phyloP scores from a whole-genome alignment of 306 rosid genomes.

The Betula pendula region DNA sequence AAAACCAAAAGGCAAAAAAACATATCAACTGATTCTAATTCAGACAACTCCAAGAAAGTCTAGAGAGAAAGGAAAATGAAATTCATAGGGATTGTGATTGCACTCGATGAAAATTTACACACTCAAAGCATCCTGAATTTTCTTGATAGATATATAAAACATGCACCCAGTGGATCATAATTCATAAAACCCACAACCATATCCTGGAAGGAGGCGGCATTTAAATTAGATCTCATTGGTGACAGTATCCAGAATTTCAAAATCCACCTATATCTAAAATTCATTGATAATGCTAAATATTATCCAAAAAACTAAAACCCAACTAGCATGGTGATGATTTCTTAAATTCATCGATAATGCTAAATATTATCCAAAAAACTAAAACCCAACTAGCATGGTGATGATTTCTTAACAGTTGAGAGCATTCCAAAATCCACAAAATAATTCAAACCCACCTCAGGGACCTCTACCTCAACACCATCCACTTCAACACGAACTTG shows the following conservation, averaged over 20 bases:
- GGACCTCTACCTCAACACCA: slow-evolving; percentile 97
- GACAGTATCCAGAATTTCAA: not conserved
- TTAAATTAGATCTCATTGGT: not conserved
- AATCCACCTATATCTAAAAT: not conserved
- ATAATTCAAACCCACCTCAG: slow-evolving; percentile 66
- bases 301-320: not conserved
- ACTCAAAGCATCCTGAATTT: not conserved
- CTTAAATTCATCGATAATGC: not conserved
- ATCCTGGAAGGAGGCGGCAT: not conserved
- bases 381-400: not conserved
- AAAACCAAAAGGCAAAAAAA: not conserved
- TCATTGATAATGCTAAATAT: not conserved
- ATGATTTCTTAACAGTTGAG: not conserved
- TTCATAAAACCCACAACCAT: not conserved
- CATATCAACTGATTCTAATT: not conserved
- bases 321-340: not conserved
- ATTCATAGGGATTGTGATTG: not conserved
- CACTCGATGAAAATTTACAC: not conserved
- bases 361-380: not conserved
- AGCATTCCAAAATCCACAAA: not conserved
- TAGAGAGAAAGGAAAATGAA: not conserved
- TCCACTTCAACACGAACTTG: slow-evolving; percentile 91
- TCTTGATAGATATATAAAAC: not conserved
- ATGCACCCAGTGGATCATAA: not conserved
- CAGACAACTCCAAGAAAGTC: not conserved